Base-by-base conservation (phyloP, 225 moss, liverwort and hornwort species). In the Climacium dendroides region DNA sequence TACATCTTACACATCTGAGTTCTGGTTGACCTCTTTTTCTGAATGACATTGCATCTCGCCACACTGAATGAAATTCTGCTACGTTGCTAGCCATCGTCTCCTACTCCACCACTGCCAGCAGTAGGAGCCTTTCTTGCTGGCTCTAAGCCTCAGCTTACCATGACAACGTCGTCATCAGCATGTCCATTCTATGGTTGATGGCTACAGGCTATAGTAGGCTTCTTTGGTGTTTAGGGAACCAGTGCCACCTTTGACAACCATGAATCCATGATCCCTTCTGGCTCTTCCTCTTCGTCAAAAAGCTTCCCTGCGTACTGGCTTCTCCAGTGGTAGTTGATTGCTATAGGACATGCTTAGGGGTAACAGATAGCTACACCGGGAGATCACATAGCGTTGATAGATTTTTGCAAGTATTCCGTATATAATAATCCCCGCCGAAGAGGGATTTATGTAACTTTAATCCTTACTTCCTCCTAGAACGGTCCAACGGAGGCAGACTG, bases 211-310 rank as follows among this genome's bases (percentile, higher is more conserved):
- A 43, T 34, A 48, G 52, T 22, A 22, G 13, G 13, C 52, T 52
- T 35, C 52, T 12, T 48, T 73, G 45, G 30, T 74, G 74, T 28
- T 19, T 48, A 12, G 48, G 11, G 83, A 74, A 37, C 73, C 63
- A 25, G 90, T 37, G 18, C 85, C 85, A 43, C 81, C 72, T 47
- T 80, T 84, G 52, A 78, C 48, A 78, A 88, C 57, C 67, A 61
- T 61, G 30, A 30, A 61, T 30, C 29, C 7, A 88, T 47, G 62
- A 82, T 85, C 26, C 74, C 82, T 84, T 87, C 85, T 52, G 81
- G 52, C 67, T 88, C 87, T 74, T 89, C 87, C 72, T 93, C 95
- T 78, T 92, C 86, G 43, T 84, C 92, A 85, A 95, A n/a, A 95
- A 16, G 80, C 90, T 78, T 95, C 94, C 90, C 91, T 94, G 90